Evolutionary conservation across 805 yeast species (phyloP).

Genomic region (Wickerhamiella sergipiensis): DNA sequence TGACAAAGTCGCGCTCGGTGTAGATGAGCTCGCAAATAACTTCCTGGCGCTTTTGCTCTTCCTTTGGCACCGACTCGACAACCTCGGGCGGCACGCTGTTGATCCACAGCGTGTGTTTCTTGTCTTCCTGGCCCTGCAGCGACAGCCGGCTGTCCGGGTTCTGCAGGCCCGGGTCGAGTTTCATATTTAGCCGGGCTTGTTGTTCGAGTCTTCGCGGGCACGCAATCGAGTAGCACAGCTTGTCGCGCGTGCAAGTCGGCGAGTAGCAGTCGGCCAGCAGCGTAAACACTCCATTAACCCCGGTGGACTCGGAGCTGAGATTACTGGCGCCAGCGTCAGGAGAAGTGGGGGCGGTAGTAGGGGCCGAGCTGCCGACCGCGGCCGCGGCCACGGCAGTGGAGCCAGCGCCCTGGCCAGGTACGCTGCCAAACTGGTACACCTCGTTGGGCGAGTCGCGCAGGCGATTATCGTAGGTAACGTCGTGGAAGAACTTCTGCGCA

Average conservation of each 20-base stretch:
- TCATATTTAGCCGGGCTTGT: conserved; percentile 81
- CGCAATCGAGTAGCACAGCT: conserved; percentile 84
- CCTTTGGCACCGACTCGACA: conserved; percentile 64
- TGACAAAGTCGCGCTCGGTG: conserved; percentile 90
- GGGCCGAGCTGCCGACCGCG: conserved; percentile 1
- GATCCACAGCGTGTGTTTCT: conserved; percentile 82
- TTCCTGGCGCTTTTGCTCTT: conserved; percentile 86
- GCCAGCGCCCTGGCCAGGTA: not conserved
- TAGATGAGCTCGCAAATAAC: conserved; percentile 85
- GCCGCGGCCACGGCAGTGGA: conserved; percentile 12
- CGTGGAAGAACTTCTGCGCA: conserved; percentile 88
- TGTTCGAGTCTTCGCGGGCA: conserved; percentile 94
- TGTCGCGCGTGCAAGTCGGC: conserved; percentile 85
- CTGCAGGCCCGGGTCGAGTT: conserved; percentile 72
- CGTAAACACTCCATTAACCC: conserved; percentile 84
- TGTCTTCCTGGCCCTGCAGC: conserved; percentile 55
- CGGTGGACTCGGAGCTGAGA: conserved; percentile 1
- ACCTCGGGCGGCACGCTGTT: conserved; percentile 74
- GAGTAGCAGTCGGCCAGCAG: conserved; percentile 89
- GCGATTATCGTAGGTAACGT: conserved; percentile 88
- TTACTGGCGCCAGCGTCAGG: conserved; percentile 4
- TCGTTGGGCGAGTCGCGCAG: conserved; percentile 78
- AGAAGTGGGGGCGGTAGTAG: not conserved
- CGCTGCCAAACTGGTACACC: conserved; percentile 55
- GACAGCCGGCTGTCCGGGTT: conserved; percentile 61